phyloP scores from a whole-genome alignment of 1,139 yeast species.

The Saccharomyces hybrid region DNA sequence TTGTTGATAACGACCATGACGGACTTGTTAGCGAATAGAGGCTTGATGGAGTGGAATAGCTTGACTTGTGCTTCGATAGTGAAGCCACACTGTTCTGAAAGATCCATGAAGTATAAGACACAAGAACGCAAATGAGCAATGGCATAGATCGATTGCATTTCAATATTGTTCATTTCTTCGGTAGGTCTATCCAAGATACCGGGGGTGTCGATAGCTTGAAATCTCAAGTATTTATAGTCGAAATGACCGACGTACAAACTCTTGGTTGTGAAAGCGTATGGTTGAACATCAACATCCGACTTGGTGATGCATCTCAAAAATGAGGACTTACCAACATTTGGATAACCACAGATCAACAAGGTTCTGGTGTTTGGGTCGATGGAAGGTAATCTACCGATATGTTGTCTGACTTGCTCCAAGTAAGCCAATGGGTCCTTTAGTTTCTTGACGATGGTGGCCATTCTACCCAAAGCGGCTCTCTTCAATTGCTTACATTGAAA shows the following conservation, averaged over 20 bases:
- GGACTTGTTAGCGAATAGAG: conserved; percentile 91
- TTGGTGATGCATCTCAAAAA: conserved; percentile 88
- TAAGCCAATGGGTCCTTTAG: conserved; percentile 88
- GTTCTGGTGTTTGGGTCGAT: conserved; percentile 99
- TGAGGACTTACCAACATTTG: conserved; percentile 97
- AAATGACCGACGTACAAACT: conserved; percentile 93
- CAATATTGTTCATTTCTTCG: conserved; percentile 98
- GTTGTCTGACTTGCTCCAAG: conserved; percentile 97
- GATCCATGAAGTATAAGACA: conserved; percentile 94
- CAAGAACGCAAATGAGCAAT: conserved; percentile 96
- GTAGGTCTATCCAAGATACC: conserved; percentile 98
- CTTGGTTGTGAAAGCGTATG: conserved; percentile 96
- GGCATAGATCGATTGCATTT: conserved; percentile 97
- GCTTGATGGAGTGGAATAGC: conserved; percentile 92
- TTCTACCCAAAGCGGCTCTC: conserved; percentile 97
- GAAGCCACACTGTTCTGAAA: conserved; percentile 98
- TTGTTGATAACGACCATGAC: conserved; percentile 94
- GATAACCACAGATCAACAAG: conserved; percentile 93
- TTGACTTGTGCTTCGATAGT: conserved; percentile 95
- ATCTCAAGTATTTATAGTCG: conserved; percentile 92
- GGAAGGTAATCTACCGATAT: conserved; percentile 94
- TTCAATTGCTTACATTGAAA: conserved; percentile 98
- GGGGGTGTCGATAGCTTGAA: conserved; percentile 98
- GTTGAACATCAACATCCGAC: conserved; percentile 98
- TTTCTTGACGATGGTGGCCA: conserved; percentile 95